These are phyloP conservation scores for Lyophyllum atratum DNA, from an alignment of 768 basidiomycete genomes.

Conservation along the genomic window DNA sequence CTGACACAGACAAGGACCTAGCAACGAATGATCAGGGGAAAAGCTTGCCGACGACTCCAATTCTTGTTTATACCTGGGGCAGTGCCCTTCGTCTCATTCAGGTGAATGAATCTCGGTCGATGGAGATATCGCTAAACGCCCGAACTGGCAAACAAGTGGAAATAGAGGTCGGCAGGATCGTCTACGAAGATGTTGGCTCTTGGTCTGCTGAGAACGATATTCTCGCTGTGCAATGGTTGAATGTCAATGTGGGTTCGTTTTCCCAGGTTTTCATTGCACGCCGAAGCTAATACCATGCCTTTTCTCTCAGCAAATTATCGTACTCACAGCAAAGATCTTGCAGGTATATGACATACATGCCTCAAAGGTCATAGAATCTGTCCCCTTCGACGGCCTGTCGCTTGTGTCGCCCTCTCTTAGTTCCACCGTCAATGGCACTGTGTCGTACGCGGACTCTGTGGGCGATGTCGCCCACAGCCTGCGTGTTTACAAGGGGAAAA, in stretches of 20 bases:
- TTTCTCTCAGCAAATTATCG: constrained; percentile 62
- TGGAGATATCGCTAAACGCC: constrained; percentile 49
- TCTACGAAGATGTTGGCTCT: constrained; percentile 58
- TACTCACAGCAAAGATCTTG: constrained; percentile 57
- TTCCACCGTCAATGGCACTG: constrained; percentile 45
- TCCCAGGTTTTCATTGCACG: not conserved
- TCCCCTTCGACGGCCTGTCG: constrained; percentile 55
- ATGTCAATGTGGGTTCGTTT: constrained; percentile 72
- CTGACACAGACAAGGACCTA: constrained; percentile 23
- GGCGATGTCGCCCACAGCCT: constrained; percentile 69
- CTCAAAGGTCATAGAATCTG: constrained; percentile 61
- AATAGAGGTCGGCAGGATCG: constrained; percentile 64
- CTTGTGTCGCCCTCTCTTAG: constrained; percentile 57
- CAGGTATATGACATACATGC: constrained; percentile 70
- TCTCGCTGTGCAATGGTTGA: constrained; percentile 85
- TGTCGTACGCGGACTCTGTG: constrained; percentile 50
- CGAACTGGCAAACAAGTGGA: constrained; percentile 62
- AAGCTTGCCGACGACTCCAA: constrained; percentile 46
- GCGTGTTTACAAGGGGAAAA: constrained; percentile 83
- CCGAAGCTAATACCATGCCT: constrained; percentile 4
- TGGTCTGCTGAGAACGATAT: constrained; percentile 67
- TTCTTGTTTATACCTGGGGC: constrained; percentile 88
- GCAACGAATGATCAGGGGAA: constrained; percentile 10
- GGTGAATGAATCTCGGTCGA: constrained; percentile 60
- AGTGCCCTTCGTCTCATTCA: constrained; percentile 61